These are phyloP conservation scores for Microdochium paspali DNA, from an alignment of 2,329 filamentous ascomycete species.

Conservation along the genomic window DNA sequence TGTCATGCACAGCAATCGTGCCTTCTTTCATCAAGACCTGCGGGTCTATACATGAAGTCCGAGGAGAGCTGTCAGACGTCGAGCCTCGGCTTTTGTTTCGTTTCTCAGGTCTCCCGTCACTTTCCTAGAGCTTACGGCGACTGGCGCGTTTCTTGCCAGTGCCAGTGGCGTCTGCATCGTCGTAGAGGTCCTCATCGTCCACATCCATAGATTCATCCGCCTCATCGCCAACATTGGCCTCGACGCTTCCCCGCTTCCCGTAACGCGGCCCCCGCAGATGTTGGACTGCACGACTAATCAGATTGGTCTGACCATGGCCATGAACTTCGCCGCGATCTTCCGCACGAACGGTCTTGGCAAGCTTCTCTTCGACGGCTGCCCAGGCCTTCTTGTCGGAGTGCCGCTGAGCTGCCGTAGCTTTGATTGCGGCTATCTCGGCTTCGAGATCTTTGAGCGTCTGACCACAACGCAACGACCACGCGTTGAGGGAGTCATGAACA, in stretches of 20 bases:
- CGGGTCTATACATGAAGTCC: neutral
- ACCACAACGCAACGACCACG: constrained; percentile 74
- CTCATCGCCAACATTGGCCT: constrained; percentile 3
- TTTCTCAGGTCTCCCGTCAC: constrained; percentile 1
- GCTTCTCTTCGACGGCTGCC: constrained; percentile 35
- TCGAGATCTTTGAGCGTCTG: constrained; percentile 68
- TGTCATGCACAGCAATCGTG: no score
- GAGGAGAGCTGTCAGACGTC: neutral
- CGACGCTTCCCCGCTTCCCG: constrained; percentile 21
- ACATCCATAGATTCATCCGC: constrained; percentile 15
- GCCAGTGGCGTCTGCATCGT: constrained; percentile 31
- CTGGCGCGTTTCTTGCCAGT: constrained; percentile 38
- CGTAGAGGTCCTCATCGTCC: constrained; percentile 43
- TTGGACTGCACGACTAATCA: constrained; percentile 12
- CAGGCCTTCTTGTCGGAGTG: constrained; percentile 39
- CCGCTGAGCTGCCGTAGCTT: constrained; percentile 42
- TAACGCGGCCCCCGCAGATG: constrained; percentile 12
- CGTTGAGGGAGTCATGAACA: constrained; percentile 58
- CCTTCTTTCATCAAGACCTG: neutral
- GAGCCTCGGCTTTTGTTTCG: neutral
- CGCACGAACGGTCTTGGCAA: constrained; percentile 35
- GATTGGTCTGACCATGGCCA: constrained; percentile 12
- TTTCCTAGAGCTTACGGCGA: constrained; percentile 41
- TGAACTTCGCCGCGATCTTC: constrained; percentile 6
- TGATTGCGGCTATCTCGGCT: constrained; percentile 60